Percentiles rank a stretch among this genome's conserved stretches.
These are phyloP conservation scores for Speleostelium caveatum DNA, from an alignment of 78 protist species.

Conservation along the genomic window DNA sequence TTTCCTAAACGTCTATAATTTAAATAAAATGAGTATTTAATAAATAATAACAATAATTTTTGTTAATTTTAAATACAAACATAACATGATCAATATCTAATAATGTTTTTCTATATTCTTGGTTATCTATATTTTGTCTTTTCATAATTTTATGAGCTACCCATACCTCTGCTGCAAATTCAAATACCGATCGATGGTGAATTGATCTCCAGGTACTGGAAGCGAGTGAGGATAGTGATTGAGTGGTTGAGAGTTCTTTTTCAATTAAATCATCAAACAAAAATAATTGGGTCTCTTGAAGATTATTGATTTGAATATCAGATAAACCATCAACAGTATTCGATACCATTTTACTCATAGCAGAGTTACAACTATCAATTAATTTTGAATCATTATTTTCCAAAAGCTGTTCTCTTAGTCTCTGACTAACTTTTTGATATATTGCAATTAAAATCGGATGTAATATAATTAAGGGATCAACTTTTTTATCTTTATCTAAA, in stretches of 20 bases:
- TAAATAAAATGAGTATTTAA: not conserved
- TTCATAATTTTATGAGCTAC: constrained; percentile 71
- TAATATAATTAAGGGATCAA: constrained; percentile 59
- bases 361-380: constrained; percentile 41
- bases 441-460: constrained; percentile 73
- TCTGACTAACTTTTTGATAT: constrained; percentile 74
- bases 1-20: constrained; percentile 41
- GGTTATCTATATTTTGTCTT: constrained; percentile 44
- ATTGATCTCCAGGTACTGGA: constrained; percentile 67
- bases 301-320: constrained; percentile 71
- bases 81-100: constrained; percentile 51
- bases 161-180: constrained; percentile 72
- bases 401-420: constrained; percentile 22
- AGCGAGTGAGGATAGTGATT: constrained; percentile 28
- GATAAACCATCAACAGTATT: constrained; percentile 61
- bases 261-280: constrained; percentile 61
- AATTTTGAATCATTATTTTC: constrained; percentile 44
- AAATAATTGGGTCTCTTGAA: constrained; percentile 70
- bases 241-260: constrained; percentile 40
- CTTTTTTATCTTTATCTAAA: constrained; percentile 14
- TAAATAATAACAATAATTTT: not conserved
- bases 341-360: constrained; percentile 69
- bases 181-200: constrained; percentile 62
- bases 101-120: constrained; percentile 44
- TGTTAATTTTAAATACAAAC: constrained; percentile 7